phyloP scores from a whole-genome alignment of 2,329 filamentous ascomycete genomes.

The Nectriaceae sp. region DNA sequence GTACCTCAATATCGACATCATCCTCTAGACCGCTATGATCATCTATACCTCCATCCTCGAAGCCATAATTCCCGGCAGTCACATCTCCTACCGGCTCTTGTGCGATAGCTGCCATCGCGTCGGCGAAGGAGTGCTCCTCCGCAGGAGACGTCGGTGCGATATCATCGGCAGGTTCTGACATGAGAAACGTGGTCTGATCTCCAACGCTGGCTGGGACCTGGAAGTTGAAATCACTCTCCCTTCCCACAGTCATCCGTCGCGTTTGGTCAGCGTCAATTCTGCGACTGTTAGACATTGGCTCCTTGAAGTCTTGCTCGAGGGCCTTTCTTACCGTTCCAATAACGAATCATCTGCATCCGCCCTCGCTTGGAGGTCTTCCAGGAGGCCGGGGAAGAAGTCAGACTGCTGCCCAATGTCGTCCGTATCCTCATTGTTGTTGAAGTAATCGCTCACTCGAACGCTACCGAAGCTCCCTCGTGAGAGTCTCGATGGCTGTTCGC shows the following conservation, averaged over 20 bases:
- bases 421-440: conserved; percentile 38
- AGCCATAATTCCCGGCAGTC: conserved; percentile 14
- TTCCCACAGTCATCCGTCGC: conserved; percentile 41
- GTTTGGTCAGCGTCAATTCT: conserved; percentile 45
- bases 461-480: conserved; percentile 58
- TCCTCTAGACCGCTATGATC: conserved; percentile 25
- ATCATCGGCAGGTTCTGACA: conserved; percentile 39
- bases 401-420: conserved; percentile 48
- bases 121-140: conserved; percentile 18
- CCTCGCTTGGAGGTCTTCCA: conserved; percentile 44
- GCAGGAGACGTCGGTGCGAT: conserved; percentile 29
- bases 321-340: conserved; percentile 42
- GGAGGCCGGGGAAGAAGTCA: conserved; percentile 53
- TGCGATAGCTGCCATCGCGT: conserved; percentile 19
- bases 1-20: conserved; percentile 4
- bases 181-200: conserved; percentile 54
- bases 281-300: conserved; percentile 10
- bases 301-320: background rate
- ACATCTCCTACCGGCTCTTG: conserved; percentile 15
- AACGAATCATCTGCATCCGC: conserved; percentile 43
- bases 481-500: conserved; percentile 47
- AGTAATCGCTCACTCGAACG: conserved; percentile 55
- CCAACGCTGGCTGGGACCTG: conserved; percentile 50
- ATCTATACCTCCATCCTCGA: conserved; percentile 17
- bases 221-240: conserved; percentile 54